A percentile compares a stretch with the other conserved stretches of the same genome.
phyloP scores from a whole-genome alignment of 805 yeast genomes.

The Wickerhamomyces sydowiorum region DNA sequence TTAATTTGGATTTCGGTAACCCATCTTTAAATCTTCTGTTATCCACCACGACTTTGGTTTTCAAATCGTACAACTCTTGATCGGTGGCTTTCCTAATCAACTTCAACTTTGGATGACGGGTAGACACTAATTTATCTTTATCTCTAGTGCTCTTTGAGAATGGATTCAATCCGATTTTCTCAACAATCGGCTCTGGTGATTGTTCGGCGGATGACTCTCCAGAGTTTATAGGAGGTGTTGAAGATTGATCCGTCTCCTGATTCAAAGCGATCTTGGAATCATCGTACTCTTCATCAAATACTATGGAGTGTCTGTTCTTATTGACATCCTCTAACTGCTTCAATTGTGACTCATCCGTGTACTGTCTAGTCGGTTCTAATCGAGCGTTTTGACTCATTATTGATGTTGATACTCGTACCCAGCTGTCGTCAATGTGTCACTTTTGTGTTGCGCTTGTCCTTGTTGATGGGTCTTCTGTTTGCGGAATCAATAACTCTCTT shows the following conservation, averaged over 20 bases:
- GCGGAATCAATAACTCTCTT: too few relatives aligned
- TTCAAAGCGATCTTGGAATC: neutral
- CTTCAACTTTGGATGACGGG: constrained; percentile 7
- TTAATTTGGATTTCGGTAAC: constrained; percentile 17
- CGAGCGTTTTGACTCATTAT: too few relatives aligned
- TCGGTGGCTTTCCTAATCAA: constrained; percentile 7
- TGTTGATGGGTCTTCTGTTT: too few relatives aligned
- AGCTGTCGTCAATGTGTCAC: too few relatives aligned
- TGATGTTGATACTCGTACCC: too few relatives aligned
- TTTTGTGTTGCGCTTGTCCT: too few relatives aligned
- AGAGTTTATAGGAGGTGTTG: neutral
- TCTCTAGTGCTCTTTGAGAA: too few relatives aligned
- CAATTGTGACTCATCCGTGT: neutral
- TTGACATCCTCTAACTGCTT: neutral
- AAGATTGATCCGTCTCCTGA: neutral
- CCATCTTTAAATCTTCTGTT: constrained; percentile 20
- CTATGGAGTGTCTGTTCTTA: neutral
- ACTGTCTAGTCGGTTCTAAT: neutral
- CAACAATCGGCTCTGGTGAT: constrained; percentile 5
- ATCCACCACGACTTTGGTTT: constrained; percentile 11
- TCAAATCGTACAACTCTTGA: constrained; percentile 15
- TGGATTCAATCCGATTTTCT: constrained; percentile 33
- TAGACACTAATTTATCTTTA: constrained; percentile 25
- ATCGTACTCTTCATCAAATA: neutral
- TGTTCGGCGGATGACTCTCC: neutral